Evolutionary conservation across 129 eudicot species (phyloP).

Genomic region (Flaveria brownii): DNA sequence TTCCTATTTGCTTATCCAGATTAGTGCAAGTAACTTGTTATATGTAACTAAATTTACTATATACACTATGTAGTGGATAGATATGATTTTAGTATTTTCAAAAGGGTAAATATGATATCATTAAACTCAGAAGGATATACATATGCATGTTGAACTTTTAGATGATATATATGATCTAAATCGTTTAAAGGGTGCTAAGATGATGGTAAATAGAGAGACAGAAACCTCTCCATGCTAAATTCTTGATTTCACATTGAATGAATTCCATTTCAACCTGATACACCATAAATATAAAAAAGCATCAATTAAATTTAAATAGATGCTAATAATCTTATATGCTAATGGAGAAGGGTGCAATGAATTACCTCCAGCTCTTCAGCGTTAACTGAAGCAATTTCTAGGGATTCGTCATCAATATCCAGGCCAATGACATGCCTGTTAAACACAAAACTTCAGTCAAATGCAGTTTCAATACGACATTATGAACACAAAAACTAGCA

Average conservation of each 20-base stretch:
- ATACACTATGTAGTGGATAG: neutral
- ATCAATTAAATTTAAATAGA: constrained; percentile 13
- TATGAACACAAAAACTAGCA: neutral
- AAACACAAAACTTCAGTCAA: constrained; percentile 23
- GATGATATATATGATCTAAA: no score
- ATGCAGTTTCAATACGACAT: no score
- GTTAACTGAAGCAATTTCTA: constrained; percentile 72
- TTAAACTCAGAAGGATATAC: no score
- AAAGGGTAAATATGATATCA: neutral
- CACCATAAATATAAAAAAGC: neutral
- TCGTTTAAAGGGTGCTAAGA: neutral
- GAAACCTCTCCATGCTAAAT: constrained; percentile 61
- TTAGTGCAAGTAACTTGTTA: no score
- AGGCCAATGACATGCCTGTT: constrained; percentile 77
- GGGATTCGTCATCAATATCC: constrained; percentile 79
- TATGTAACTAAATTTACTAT: no score
- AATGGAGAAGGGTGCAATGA: constrained; percentile 5
- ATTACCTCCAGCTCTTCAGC: constrained; percentile 92
- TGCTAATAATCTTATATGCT: constrained; percentile 3
- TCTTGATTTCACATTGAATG: constrained; percentile 69
- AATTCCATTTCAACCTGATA: constrained; percentile 72
- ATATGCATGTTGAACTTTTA: no score
- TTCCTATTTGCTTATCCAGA: no score
- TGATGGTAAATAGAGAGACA: neutral
- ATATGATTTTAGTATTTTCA: neutral